These are phyloP conservation scores for Cyclotella kingstonii DNA, from an alignment of 108 stramenopile species.

Conservation along the genomic window DNA sequence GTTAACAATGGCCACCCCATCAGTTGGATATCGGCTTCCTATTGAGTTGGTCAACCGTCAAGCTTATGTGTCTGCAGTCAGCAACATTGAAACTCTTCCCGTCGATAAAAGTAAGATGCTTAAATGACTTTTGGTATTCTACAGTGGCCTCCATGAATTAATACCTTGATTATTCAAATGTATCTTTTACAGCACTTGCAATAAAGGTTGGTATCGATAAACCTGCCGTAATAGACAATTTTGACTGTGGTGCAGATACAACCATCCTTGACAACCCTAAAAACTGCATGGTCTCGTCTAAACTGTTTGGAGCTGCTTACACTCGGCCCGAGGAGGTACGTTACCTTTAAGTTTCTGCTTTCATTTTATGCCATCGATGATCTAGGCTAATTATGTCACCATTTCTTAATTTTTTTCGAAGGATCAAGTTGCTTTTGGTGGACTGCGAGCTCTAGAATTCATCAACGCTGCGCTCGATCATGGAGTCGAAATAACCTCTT, in stretches of 20 bases:
- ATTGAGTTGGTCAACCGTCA: constrained; percentile 75
- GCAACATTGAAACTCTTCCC: constrained; percentile 72
- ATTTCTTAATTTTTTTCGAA: constrained; percentile 1
- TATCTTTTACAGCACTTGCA: background rate
- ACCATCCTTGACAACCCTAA: constrained; percentile 86
- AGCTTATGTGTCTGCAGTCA: constrained; percentile 85
- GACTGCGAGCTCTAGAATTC: constrained; percentile 80
- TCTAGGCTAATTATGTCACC: background rate
- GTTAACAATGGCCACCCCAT: constrained; percentile 78
- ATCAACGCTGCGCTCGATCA: constrained; percentile 81
- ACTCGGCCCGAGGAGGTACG: constrained; percentile 79
- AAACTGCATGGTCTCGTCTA: constrained; percentile 80
- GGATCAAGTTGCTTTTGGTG: constrained; percentile 88
- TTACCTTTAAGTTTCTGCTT: background rate
- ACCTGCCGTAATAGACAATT: constrained; percentile 78
- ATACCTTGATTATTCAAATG: constrained; percentile 50
- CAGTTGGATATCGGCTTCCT: constrained; percentile 61
- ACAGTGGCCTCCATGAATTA: no score
- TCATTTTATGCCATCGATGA: background rate
- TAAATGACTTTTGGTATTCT: no score
- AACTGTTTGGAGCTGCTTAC: constrained; percentile 89
- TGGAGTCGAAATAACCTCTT: constrained; percentile 86
- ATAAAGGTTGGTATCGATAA: constrained; percentile 73
- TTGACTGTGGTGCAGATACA: constrained; percentile 77
- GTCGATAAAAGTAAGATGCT: constrained; percentile 72